Base-by-base conservation (phyloP, 2,329 filamentous ascomycete genomes). In the Talaromyces atroroseus region DNA sequence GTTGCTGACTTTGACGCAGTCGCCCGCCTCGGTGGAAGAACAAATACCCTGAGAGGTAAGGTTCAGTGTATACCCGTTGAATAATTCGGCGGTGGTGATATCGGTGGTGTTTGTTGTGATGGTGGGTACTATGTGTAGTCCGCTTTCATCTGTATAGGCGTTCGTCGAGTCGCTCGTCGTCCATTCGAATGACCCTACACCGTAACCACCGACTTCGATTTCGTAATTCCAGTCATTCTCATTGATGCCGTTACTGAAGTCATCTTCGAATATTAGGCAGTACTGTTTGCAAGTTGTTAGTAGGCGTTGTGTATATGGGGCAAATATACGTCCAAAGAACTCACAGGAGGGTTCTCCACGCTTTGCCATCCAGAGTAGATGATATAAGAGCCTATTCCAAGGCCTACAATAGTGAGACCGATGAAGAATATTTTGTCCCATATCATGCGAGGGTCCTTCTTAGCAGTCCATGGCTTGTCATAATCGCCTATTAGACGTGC, bases 401-500 rank as follows among this genome's bases (percentile, higher is more conserved):
- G 29, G 16, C 55, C 55, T 4, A 57, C 45, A 3, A 57, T 34
- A 14, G 55, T 57, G 36, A 57, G 55, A 36, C 26, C 49, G 20
- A 57, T 49, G 36, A 57, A 57, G 26, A 57, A 57, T 12, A 57
- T 16, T 20, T 57, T 57, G 26, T 57, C 55, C 55, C 55, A 57
- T 21, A 57, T 26, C 55, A 57, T 57, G 29, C 55, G 55, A 14
- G 55, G 55, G 26, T 57, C 55, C 49, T 32, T 57, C n/a, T 49
- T 57, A 11, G 23, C 34, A 11, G 55, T 57, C 55, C 55, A 57
- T 57, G 55, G 55, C 45, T 57, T 57, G 6, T 57, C 49, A 23
- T 57, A 57, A 5, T 32, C 34, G 4, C 55, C 55, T 23, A 57
- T 53, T 3, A 57, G 38, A 2, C 55, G 55, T 2, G 55, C 55